These are phyloP conservation scores for Fusarium coffeatum DNA, from an alignment of 2,329 filamentous ascomycete species.

Conservation along the genomic window DNA sequence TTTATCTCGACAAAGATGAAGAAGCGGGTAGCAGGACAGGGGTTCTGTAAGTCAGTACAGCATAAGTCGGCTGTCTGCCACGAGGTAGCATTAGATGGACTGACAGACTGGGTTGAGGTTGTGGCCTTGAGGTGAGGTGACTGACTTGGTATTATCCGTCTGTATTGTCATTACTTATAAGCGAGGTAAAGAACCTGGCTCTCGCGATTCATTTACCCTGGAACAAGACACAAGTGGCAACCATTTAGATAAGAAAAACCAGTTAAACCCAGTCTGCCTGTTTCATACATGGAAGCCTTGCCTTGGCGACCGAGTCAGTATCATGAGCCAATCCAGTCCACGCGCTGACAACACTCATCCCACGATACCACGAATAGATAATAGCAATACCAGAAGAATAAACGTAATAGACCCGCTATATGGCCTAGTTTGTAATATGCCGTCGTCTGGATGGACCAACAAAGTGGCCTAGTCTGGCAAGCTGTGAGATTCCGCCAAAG, in stretches of 20 bases:
- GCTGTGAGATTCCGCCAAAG: not conserved
- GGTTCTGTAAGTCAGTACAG: not conserved
- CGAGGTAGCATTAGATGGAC: not conserved
- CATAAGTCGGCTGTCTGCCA: not conserved
- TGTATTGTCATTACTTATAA: not conserved
- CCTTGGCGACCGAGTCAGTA: conserved; percentile 14
- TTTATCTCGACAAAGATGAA: not conserved
- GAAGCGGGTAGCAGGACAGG: not conserved
- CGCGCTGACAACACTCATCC: not conserved
- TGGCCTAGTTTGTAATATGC: not conserved
- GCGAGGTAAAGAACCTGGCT: not conserved
- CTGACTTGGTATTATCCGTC: not conserved
- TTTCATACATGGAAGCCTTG: not conserved
- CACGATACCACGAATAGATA: not conserved
- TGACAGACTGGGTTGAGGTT: not conserved
- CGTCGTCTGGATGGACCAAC: not conserved
- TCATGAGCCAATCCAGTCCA: not conserved
- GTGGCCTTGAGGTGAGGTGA: not conserved
- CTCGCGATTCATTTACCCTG: not conserved
- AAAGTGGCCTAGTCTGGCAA: not conserved
- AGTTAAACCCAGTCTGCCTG: not conserved
- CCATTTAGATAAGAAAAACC: not conserved
- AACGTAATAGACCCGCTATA: conserved; percentile 10
- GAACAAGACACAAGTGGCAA: not conserved
- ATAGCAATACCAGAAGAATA: not conserved